Evolutionary conservation across 148 eudicot species (phyloP).

Genomic region (Cornus controversa): DNA sequence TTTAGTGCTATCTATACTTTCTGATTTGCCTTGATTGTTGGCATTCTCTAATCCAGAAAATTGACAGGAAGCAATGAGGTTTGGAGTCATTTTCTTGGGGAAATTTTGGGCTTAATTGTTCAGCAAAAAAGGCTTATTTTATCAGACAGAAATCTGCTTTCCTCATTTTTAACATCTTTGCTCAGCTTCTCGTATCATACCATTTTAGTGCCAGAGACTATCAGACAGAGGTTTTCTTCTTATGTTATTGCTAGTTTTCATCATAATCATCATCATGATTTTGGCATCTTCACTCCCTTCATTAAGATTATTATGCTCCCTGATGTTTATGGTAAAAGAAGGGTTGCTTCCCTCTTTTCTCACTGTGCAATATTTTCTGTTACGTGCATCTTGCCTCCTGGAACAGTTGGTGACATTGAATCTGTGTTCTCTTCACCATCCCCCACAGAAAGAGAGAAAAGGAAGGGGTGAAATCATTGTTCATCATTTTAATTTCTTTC

Average conservation of each 20-base stretch:
- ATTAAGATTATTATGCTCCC: background rate
- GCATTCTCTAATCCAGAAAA: conserved; percentile 7
- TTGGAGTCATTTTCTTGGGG: conserved; percentile 57
- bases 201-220: conserved; percentile 58
- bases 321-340: background rate
- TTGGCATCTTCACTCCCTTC: background rate
- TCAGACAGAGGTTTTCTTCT: conserved; percentile 42
- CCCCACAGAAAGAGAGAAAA: too few relatives aligned
- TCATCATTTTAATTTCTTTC: too few relatives aligned
- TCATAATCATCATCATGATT: background rate
- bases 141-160: conserved; percentile 64
- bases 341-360: background rate
- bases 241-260: too few relatives aligned
- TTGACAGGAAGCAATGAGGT: conserved; percentile 46
- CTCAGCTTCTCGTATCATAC: conserved; percentile 51
- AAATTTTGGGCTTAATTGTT: conserved; percentile 57
- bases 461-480: too few relatives aligned
- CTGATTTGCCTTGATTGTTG: background rate
- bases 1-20: conserved; percentile 5
- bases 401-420: too few relatives aligned
- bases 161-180: conserved; percentile 61
- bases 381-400: background rate
- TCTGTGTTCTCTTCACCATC: too few relatives aligned
- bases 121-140: conserved; percentile 78
- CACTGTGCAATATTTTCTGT: background rate